phyloP scores from a whole-genome alignment of 2,329 filamentous ascomycete species.

The Davidsoniella eucalypti region DNA sequence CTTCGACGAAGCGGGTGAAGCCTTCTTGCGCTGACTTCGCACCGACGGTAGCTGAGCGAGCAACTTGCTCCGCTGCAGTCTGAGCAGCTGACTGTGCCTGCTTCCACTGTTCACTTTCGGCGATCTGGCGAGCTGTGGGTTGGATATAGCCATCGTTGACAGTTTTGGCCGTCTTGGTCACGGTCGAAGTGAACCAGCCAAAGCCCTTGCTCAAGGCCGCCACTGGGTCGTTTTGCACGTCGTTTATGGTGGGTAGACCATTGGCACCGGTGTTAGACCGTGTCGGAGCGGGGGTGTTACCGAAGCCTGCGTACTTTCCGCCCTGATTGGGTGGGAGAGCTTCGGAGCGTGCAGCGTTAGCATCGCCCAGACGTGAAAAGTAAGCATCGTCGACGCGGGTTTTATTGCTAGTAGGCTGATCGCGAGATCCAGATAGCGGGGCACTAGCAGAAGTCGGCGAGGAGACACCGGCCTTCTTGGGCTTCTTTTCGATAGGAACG shows the following conservation, averaged over 20 bases:
- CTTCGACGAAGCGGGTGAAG: constrained; percentile 80
- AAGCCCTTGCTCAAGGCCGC: constrained; percentile 82
- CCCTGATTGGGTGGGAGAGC: constrained; percentile 73
- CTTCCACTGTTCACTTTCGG: constrained; percentile 61
- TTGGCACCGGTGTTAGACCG: constrained; percentile 20
- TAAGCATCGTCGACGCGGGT: constrained; percentile 68
- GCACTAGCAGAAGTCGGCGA: constrained; percentile 20
- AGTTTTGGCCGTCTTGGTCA: constrained; percentile 78
- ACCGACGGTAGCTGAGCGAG: constrained; percentile 48
- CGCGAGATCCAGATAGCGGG: constrained; percentile 16
- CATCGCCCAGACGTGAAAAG: constrained; percentile 69
- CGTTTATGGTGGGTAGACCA: constrained; percentile 54
- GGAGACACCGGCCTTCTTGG: constrained; percentile 17
- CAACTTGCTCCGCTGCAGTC: constrained; percentile 47
- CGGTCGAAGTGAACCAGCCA: constrained; percentile 80
- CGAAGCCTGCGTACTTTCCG: constrained; percentile 84
- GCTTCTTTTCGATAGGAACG: constrained; percentile 51
- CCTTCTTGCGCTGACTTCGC: constrained; percentile 61
- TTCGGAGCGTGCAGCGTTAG: constrained; percentile 63
- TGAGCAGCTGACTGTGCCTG: constrained; percentile 31
- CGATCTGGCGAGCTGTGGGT: constrained; percentile 65
- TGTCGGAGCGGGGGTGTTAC: constrained; percentile 47
- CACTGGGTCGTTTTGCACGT: constrained; percentile 81
- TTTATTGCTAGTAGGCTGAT: constrained; percentile 24
- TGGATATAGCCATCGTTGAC: constrained; percentile 87